phyloP scores from a whole-genome alignment of 2,329 filamentous ascomycete genomes.

The Penicillium sp. region DNA sequence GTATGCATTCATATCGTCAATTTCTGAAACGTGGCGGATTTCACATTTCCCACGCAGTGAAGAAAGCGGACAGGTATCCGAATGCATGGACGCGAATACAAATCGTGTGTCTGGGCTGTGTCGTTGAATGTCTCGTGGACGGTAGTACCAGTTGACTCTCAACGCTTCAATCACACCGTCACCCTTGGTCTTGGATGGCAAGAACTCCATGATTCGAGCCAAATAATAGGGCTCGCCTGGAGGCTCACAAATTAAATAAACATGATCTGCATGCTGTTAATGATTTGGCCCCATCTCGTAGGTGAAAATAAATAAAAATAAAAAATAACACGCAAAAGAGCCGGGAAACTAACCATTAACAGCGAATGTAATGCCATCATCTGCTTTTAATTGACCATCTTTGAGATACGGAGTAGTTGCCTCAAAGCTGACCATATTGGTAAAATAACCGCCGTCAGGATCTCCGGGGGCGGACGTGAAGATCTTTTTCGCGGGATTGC shows the following conservation, averaged over 20 bases:
- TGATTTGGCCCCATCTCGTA: slow-evolving; percentile 5
- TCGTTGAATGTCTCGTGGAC: slow-evolving; percentile 91
- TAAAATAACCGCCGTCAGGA: slow-evolving; percentile 51
- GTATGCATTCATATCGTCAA: slow-evolving; percentile 77
- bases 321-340: neutral
- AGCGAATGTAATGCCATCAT: slow-evolving; percentile 82
- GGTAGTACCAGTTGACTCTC: slow-evolving; percentile 97
- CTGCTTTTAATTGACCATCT: slow-evolving; percentile 77
- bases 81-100: slow-evolving; percentile 97
- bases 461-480: slow-evolving; percentile 37
- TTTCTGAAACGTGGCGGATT: slow-evolving; percentile 85
- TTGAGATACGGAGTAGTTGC: slow-evolving; percentile 68
- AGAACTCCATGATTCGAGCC: slow-evolving; percentile 96
- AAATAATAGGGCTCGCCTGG: slow-evolving; percentile 98
- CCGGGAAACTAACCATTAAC: slow-evolving; percentile 68
- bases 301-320: neutral
- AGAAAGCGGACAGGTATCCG: slow-evolving; percentile 88
- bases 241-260: slow-evolving; percentile 95
- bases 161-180: slow-evolving; percentile 77
- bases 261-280: slow-evolving; percentile 62
- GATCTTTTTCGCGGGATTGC: slow-evolving; percentile 36
- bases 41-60: slow-evolving; percentile 91
- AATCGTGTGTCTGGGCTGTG: slow-evolving; percentile 87
- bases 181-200: slow-evolving; percentile 75
- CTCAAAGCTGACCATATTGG: slow-evolving; percentile 89